Percentiles rank a stretch among this genome's conserved stretches.
These are phyloP conservation scores for Leccinum fallax DNA, from an alignment of 1,284 basidiomycete species.

Conservation along the genomic window DNA sequence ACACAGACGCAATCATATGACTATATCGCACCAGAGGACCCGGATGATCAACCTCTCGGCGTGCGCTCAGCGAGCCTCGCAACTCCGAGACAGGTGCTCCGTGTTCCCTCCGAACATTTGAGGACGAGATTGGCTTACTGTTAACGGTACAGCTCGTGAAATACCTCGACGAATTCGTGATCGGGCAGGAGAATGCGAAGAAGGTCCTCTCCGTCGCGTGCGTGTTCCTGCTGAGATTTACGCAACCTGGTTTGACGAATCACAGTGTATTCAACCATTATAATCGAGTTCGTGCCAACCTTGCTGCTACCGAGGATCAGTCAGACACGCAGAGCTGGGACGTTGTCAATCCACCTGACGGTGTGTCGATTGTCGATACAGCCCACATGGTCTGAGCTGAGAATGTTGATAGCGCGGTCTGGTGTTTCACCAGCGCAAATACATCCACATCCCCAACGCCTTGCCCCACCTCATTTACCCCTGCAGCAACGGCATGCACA, in stretches of 20 bases:
- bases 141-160: slow-evolving; percentile 64
- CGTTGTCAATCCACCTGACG: slow-evolving; percentile 31
- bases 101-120: background rate
- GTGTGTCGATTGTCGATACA: slow-evolving; percentile 30
- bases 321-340: slow-evolving; percentile 38
- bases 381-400: background rate
- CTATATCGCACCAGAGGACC: slow-evolving; percentile 37
- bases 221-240: slow-evolving; percentile 37
- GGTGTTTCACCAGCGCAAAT: slow-evolving; percentile 56
- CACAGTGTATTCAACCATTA: slow-evolving; percentile 91
- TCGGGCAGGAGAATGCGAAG: slow-evolving; percentile 92
- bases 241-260: slow-evolving; percentile 6
- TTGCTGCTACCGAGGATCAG: slow-evolving; percentile 51
- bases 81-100: slow-evolving; percentile 68
- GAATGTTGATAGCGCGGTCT: slow-evolving; percentile 30
- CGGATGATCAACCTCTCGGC: slow-evolving; percentile 25
- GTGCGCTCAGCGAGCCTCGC: slow-evolving; percentile 50
- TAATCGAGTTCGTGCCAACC: slow-evolving; percentile 74
- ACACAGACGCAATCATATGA: slow-evolving; percentile 49
- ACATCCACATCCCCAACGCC: slow-evolving; percentile 52
- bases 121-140: slow-evolving; percentile 9
- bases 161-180: slow-evolving; percentile 88
- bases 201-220: slow-evolving; percentile 91
- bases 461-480: slow-evolving; percentile 40
- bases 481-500: slow-evolving; percentile 46